Percentiles rank a stretch among this genome's conserved stretches.
phyloP scores from a whole-genome alignment of 2,329 filamentous ascomycete genomes.

The Talaromyces sp. region DNA sequence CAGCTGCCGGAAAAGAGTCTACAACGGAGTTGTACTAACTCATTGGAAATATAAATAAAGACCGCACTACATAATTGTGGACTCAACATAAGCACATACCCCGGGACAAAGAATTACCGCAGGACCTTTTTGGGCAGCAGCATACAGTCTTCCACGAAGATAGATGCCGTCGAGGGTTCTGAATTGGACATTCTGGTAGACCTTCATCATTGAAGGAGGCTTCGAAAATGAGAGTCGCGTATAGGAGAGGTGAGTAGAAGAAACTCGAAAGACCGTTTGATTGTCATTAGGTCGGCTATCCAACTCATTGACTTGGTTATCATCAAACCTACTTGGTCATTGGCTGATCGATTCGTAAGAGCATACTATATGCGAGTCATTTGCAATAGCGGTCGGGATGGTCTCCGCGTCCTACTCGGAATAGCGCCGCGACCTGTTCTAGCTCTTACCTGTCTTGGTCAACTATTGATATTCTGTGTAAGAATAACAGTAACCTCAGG shows the following conservation, averaged over 20 bases:
- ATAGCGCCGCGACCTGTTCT: not conserved
- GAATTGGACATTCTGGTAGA: constrained; percentile 37
- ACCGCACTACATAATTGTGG: not conserved
- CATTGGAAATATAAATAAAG: not conserved
- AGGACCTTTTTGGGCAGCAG: constrained; percentile 23
- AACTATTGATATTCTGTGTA: too few relatives aligned
- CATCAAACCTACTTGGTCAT: not conserved
- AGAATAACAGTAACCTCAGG: too few relatives aligned
- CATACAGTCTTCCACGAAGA: constrained; percentile 39
- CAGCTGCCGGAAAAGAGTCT: constrained; percentile 24
- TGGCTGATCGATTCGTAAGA: not conserved
- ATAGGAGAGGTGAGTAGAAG: not conserved
- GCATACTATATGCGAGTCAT: not conserved
- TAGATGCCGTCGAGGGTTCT: constrained; percentile 42
- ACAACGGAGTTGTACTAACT: constrained; percentile 31
- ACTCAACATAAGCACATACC: constrained; percentile 14
- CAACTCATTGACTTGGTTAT: not conserved
- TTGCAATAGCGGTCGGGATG: not conserved
- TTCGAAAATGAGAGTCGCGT: not conserved
- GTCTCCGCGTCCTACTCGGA: not conserved
- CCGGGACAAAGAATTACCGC: constrained; percentile 23
- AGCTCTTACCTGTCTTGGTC: not conserved
- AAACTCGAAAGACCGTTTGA: not conserved
- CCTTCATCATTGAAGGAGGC: constrained; percentile 5
- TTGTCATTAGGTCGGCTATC: not conserved